Conservation (phyloP, 495 filamentous ascomycete species). For the Lasiosphaeria hispida region DNA sequence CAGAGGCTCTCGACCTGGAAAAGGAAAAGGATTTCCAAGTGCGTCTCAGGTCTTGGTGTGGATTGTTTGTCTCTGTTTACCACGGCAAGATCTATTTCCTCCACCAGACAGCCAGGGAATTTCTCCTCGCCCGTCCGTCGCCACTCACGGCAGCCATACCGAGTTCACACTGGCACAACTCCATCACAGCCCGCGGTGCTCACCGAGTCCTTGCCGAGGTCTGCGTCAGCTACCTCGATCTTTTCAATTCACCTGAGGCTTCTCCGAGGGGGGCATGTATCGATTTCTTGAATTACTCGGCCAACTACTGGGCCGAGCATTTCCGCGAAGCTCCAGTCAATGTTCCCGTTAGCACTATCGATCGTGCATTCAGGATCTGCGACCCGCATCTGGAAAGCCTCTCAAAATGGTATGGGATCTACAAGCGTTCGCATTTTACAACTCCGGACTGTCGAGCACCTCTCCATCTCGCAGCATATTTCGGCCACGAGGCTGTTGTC, state of each 20-base stretch:
- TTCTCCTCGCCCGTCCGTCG: constrained; percentile 14
- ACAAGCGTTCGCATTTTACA: neutral
- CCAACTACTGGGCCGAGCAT: neutral
- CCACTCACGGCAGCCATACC: neutral
- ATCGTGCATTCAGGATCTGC: neutral
- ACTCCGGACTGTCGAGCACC: neutral
- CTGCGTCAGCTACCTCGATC: neutral
- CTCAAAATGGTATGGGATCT: neutral
- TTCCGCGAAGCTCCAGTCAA: neutral
- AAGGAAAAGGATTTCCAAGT: constrained; percentile 15
- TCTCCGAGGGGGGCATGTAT: neutral
- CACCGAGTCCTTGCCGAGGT: neutral
- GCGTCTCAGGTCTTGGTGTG: constrained; percentile 19
- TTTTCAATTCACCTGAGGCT: neutral
- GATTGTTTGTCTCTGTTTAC: constrained; percentile 23
- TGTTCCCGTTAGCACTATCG: neutral
- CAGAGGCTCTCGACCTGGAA: constrained; percentile 20
- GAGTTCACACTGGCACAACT: neutral
- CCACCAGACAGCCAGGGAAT: constrained; percentile 32
- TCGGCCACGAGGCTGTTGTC: neutral
- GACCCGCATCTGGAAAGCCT: neutral
- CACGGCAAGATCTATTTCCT: constrained; percentile 27
- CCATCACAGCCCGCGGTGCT: neutral
- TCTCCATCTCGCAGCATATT: neutral
- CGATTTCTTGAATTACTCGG: neutral